Conservation (phyloP, 1,139 yeast species). For the Yamadazyma diddensiae region DNA sequence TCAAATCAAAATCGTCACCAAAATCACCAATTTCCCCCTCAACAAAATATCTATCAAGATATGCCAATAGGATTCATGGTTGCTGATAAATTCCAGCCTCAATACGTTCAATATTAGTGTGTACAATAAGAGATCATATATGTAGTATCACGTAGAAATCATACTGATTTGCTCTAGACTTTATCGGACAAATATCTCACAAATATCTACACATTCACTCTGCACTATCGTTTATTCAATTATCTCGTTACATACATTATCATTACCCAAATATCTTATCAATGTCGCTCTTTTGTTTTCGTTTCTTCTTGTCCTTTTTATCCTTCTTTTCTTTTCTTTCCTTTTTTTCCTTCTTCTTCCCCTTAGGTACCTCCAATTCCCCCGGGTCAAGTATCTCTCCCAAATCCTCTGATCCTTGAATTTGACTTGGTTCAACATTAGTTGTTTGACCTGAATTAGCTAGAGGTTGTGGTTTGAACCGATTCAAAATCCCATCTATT, state of each 20-base stretch:
- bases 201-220: too few species aligned
- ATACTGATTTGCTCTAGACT: too few species aligned
- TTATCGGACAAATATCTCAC: too few species aligned
- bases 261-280: constrained; percentile 55
- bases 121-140: constrained; percentile 5
- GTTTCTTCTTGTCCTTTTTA: constrained; percentile 35
- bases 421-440: background rate
- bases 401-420: constrained; percentile 18
- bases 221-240: background rate
- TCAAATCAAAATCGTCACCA: constrained; percentile 1
- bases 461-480: constrained; percentile 3
- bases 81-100: constrained; percentile 14
- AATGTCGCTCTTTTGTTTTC: constrained; percentile 47
- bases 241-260: too few species aligned
- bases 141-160: too few species aligned
- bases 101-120: constrained; percentile 15
- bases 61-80: constrained; percentile 6
- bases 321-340: constrained; percentile 1
- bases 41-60: constrained; percentile 10
- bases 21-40: constrained; percentile 3
- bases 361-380: constrained; percentile 5
- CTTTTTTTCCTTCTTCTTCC: constrained; percentile 2
- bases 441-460: background rate
- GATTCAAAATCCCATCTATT: constrained; percentile 32
- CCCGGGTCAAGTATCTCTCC: constrained; percentile 6